These are phyloP conservation scores for Pisolithus marmoratus DNA, from an alignment of 768 basidiomycete genomes.

Conservation along the genomic window DNA sequence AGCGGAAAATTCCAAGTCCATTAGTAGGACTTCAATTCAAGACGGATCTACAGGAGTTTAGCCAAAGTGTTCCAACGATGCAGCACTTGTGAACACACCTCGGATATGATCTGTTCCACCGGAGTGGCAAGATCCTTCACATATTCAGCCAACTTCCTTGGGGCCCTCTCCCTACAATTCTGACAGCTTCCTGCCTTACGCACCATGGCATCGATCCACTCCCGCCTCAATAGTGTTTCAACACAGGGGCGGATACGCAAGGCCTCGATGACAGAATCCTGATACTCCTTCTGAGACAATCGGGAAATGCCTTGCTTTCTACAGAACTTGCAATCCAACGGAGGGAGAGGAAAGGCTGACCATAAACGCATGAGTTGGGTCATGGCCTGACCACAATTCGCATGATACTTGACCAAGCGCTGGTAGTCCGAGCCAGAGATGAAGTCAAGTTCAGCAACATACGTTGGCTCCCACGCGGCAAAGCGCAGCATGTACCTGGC, in stretches of 20 bases:
- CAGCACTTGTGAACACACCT: constrained; percentile 14
- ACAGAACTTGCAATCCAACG: constrained; percentile 29
- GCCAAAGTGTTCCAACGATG: neutral
- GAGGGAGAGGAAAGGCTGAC: constrained; percentile 26
- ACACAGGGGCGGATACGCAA: constrained; percentile 28
- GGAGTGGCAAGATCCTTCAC: constrained; percentile 22
- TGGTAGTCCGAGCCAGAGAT: constrained; percentile 34
- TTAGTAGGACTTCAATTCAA: constrained; percentile 26
- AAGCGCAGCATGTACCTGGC: constrained; percentile 32
- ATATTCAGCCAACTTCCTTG: constrained; percentile 25
- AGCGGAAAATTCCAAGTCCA: too few species aligned
- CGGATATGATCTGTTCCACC: constrained; percentile 22
- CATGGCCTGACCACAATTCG: constrained; percentile 30
- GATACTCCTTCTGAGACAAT: constrained; percentile 25
- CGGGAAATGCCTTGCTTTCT: constrained; percentile 31
- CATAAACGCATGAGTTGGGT: constrained; percentile 27
- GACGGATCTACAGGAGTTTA: constrained; percentile 13
- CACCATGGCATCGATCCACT: constrained; percentile 27
- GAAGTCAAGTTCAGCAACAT: constrained; percentile 31
- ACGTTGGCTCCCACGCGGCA: constrained; percentile 28
- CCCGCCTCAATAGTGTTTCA: constrained; percentile 23
- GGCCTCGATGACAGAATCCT: constrained; percentile 29
- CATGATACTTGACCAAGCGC: constrained; percentile 31
- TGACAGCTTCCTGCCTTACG: constrained; percentile 26
- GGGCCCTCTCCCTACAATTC: constrained; percentile 25